Base-by-base conservation (phyloP, 2,329 filamentous ascomycete species). In the Sarocladium strictum region DNA sequence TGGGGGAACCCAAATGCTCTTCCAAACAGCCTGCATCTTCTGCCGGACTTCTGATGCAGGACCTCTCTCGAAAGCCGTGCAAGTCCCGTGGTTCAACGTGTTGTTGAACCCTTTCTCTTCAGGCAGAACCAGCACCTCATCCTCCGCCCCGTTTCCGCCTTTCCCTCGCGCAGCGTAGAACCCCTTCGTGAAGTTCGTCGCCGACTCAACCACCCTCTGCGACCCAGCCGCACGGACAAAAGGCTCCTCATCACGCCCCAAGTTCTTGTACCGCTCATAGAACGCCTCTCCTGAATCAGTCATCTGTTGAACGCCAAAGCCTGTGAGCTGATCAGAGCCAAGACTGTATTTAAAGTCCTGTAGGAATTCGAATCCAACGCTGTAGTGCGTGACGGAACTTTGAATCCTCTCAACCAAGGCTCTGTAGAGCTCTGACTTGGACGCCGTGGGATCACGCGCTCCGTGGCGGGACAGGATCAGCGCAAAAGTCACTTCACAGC, bases 391-490 rank as follows among this genome's bases (percentile, higher is more conserved):
- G 10, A 75, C 75, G 35, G 63, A 66, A 43, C 66, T 67, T 57
- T 92, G 84, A 57, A 97, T 86, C 49, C 79, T 80, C 26, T 77
- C 66, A 53, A 96, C 75, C 9, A 89, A 77, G 4, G 73, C 68
- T 37, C 75, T 77, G 70, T 96, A 96, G 6, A 68, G 65, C 11
- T 67, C 65, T 1, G 84, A 81, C 73, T 92, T 95, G 59, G 74
- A 73, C 11, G 72, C 64, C 0, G 91, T 96, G 1, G 92, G 92
- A 65, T 90, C 87, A 53, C 92, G 82, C 35, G 89, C 89, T 49
- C 91, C 92, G 66, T 97, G 92, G 2, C 92, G 84, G 21, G 90
- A 91, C 49, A 97, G 78, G 23, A 92, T 75, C 63, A 92, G 87
- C 1, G 80, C 92, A 69, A 96, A 93, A 2, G 85, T 93, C 61